Evolutionary conservation across 768 basidiomycete species (phyloP).

Genomic region (Amanita rubescens): DNA sequence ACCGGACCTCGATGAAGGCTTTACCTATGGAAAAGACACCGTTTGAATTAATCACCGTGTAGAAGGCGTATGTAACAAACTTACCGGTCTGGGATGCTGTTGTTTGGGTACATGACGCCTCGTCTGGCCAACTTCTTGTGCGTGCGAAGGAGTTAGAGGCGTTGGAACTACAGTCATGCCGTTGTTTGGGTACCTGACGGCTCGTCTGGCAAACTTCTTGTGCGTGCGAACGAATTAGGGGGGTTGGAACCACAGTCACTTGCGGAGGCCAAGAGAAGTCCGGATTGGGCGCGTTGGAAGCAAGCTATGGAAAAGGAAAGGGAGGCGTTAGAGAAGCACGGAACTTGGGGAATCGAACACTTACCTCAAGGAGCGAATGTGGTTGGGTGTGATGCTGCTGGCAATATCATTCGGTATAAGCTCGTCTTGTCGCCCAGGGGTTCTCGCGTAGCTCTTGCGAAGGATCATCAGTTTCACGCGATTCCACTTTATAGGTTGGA

Average conservation of each 20-base stretch:
- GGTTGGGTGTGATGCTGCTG: constrained; percentile 16
- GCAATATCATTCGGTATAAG: constrained; percentile 24
- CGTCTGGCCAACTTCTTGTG: not conserved
- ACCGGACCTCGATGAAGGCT: not conserved
- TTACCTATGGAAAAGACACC: not conserved
- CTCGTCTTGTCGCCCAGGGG: too few species aligned
- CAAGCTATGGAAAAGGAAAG: constrained; percentile 13
- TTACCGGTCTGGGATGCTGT: not conserved
- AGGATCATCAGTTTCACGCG: constrained; percentile 23
- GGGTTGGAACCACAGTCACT: not conserved
- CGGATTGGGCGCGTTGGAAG: constrained; percentile 15
- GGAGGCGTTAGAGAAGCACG: constrained; percentile 14
- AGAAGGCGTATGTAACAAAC: not conserved
- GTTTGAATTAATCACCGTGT: not conserved
- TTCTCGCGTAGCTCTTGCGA: too few species aligned
- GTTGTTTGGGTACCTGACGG: not conserved
- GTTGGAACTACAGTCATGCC: too few species aligned
- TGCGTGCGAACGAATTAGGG: not conserved
- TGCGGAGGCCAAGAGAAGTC: constrained; percentile 8
- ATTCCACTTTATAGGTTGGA: constrained; percentile 21
- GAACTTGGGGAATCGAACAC: constrained; percentile 17
- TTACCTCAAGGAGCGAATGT: constrained; percentile 9
- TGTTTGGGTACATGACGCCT: not conserved
- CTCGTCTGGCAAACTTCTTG: not conserved
- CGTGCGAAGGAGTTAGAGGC: not conserved